Base-by-base conservation (phyloP, 495 filamentous ascomycete species). In the Penicillium taxi region DNA sequence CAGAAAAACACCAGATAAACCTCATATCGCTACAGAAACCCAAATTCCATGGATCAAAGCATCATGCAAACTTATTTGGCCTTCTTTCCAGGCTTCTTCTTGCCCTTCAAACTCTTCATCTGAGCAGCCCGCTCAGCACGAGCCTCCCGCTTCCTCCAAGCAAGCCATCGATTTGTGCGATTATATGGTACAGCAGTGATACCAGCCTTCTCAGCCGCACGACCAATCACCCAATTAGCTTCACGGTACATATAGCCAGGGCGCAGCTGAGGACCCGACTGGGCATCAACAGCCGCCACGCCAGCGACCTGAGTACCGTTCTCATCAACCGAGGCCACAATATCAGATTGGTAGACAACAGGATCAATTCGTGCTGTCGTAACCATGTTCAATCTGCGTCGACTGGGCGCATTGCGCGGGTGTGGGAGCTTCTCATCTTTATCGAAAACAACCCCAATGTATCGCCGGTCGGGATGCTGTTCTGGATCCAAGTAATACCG, bases 401-500 rank as follows among this genome's bases (percentile, higher is more conserved):
- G 71, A 26, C 51, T 66, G 31, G 63, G 61, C 8, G 79, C 77
- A 48, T 87, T 81, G 26, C 55, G 57, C 0, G 86, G 85, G 45
- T 80, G 75, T 2, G 91, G 93, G 15, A 98, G 75, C 30, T 53
- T 63, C 18, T 57, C 67, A 0, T 81, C 66, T 52, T 83, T 81
- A 53, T 85, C 73, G 61, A 94, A 85, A 11, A 81, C 81, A 32
- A 99, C 77, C 30, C 91, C 91, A 55, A 99, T 99, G 63, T 83
- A 96, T 55, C 87, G 80, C 29, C 87, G 75, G 30, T 82, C 82
- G 1, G 87, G 81, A 54, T 94, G 84, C 20, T 64, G 70, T 32
- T 69, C 51, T 1, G 87, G 89, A 48, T 96, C 89, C 39, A 78
- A 77, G 68, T 99, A 99, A 70, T 94, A 99, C 44, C 86, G 85